These are phyloP conservation scores for Rheum nobile DNA, from an alignment of 148 eudicot species.

Conservation along the genomic window DNA sequence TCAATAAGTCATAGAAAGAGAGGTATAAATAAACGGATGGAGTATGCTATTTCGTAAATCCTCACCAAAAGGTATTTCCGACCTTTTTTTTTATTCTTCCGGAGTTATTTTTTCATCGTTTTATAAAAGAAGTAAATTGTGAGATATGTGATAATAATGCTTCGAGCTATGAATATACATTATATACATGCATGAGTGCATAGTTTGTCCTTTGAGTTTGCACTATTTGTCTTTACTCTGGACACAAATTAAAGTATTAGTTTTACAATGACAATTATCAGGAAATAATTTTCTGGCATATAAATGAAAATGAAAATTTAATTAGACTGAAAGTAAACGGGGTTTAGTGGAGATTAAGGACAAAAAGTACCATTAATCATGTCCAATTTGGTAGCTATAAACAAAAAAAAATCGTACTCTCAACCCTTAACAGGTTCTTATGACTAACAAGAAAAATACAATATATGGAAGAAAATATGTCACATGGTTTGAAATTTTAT, in stretches of 20 bases:
- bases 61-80: no score
- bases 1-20: no score
- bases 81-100: no score
- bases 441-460: not conserved
- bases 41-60: no score
- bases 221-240: not conserved
- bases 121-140: no score
- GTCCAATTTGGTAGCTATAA: constrained; percentile 7
- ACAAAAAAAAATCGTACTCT: not conserved
- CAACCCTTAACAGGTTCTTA: constrained; percentile 1
- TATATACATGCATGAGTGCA: no score
- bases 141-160: not conserved
- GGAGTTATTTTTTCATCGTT: no score
- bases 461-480: constrained; percentile 1
- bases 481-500: not conserved
- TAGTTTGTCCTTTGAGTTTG: not conserved
- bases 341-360: constrained; percentile 7
- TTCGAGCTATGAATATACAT: not conserved
- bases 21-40: no score
- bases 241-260: not conserved
- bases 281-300: not conserved
- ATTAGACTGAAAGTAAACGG: not conserved
- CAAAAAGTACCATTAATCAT: not conserved
- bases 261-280: not conserved
- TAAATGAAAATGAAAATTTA: not conserved